A percentile compares a stretch with the other conserved stretches of the same genome.
These are phyloP conservation scores for Misopates orontium DNA, from an alignment of 257 asterid species.

Conservation along the genomic window DNA sequence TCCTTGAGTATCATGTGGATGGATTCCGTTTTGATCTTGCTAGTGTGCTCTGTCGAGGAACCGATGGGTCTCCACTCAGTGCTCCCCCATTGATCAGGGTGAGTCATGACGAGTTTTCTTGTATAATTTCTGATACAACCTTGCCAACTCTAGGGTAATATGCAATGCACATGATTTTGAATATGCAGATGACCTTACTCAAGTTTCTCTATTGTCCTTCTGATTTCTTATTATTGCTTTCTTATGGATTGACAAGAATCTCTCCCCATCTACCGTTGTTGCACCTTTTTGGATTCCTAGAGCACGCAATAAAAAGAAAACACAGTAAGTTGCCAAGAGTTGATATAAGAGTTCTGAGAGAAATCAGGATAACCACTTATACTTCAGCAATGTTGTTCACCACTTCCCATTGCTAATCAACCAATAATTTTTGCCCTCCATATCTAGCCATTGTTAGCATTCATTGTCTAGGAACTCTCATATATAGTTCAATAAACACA, in stretches of 20 bases:
- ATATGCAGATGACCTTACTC: too few species aligned
- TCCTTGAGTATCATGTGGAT: slow-evolving; percentile 86
- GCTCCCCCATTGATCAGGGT: slow-evolving; percentile 91
- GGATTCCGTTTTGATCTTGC: slow-evolving; percentile 99
- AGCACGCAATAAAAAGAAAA: neutral
- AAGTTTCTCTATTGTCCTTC: neutral
- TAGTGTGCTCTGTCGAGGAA: slow-evolving; percentile 92
- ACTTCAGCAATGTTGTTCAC: neutral
- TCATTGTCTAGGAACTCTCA: neutral
- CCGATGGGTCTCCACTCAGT: slow-evolving; percentile 86
- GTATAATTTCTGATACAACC: slow-evolving; percentile 9
- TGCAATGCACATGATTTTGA: slow-evolving; percentile 4
- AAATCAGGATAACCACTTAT: neutral
- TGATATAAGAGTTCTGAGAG: neutral
- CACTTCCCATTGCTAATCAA: neutral
- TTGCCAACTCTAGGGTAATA: slow-evolving; percentile 16
- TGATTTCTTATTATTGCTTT: neutral
- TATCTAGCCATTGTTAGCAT: neutral
- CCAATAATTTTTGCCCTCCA: neutral
- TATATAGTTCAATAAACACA: neutral
- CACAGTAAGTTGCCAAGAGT: neutral
- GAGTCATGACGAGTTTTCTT: slow-evolving; percentile 22
- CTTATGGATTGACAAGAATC: slow-evolving; percentile 1
- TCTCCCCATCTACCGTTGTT: neutral
- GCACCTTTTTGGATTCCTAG: neutral